Percentiles rank a stretch among this genome's conserved stretches.
Evolutionary conservation across 345 rosid species (phyloP).

Genomic region (Populus alba): DNA sequence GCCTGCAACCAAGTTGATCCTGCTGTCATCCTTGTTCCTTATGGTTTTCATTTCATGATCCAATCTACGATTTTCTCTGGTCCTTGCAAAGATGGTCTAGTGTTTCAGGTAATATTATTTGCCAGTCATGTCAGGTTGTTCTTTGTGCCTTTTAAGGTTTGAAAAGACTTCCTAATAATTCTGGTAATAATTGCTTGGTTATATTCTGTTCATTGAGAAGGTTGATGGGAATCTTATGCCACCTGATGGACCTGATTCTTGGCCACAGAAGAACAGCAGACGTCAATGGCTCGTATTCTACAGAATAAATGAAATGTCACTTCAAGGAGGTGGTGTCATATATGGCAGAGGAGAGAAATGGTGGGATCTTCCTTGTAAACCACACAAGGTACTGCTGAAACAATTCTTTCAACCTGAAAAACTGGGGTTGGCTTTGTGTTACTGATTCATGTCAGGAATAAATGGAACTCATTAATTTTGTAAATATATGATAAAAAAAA

Average conservation of each 20-base stretch:
- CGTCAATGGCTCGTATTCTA: slow-evolving; percentile 94
- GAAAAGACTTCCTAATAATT: neutral
- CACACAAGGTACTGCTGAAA: slow-evolving; percentile 63
- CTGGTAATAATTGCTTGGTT: neutral
- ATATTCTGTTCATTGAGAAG: slow-evolving; percentile 5
- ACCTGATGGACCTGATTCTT: slow-evolving; percentile 70
- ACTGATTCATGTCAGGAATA: slow-evolving; percentile 21
- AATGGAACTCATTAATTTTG: slow-evolving; percentile 40
- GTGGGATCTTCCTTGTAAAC: slow-evolving; percentile 99
- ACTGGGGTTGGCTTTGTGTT: neutral
- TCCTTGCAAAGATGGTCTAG: slow-evolving; percentile 68
- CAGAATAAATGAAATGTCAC: slow-evolving; percentile 62
- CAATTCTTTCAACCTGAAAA: neutral
- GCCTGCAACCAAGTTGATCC: slow-evolving; percentile 46
- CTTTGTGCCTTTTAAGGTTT: neutral
- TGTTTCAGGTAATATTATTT: slow-evolving; percentile 51
- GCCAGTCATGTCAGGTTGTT: neutral
- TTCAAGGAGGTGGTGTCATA: slow-evolving; percentile 78
- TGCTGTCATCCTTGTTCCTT: slow-evolving; percentile 53
- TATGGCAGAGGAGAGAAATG: slow-evolving; percentile 94
- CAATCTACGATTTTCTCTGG: slow-evolving; percentile 89
- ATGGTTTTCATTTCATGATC: slow-evolving; percentile 60
- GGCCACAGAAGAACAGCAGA: slow-evolving; percentile 72
- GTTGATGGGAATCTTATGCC: slow-evolving; percentile 56
- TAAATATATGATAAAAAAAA: too few species aligned